Percentiles rank a stretch among this genome's conserved stretches.
Conservation (phyloP, 345 rosid species). For the Syzygium aqueum region DNA sequence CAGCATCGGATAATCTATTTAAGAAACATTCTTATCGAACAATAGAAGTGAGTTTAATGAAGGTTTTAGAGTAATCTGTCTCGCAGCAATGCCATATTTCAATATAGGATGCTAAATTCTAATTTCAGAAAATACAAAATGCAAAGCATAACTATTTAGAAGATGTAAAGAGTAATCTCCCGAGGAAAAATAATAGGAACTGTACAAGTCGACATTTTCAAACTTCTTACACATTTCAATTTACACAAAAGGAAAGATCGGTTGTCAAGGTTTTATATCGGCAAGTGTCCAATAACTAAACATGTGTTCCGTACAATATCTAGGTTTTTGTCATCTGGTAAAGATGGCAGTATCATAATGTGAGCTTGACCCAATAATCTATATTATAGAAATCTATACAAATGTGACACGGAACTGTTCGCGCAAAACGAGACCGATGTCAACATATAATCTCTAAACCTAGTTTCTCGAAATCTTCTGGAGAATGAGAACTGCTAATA, state of each 20-base stretch:
- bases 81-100: too few relatives aligned
- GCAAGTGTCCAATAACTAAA: not conserved
- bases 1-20: too few relatives aligned
- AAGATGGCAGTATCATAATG: not conserved
- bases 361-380: not conserved
- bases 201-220: not conserved
- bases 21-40: too few relatives aligned
- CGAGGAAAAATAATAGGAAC: not conserved
- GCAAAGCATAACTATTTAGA: not conserved
- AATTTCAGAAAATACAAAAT: too few relatives aligned
- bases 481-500: not conserved
- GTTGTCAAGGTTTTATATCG: not conserved
- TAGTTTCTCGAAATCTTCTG: not conserved
- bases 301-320: not conserved
- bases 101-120: too few relatives aligned
- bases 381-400: not conserved
- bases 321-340: not conserved
- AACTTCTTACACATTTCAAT: not conserved
- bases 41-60: too few relatives aligned
- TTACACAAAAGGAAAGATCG: not conserved
- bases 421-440: fast-evolving
- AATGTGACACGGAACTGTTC: not conserved
- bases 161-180: not conserved
- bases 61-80: too few relatives aligned
- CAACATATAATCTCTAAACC: not conserved